phyloP scores from a whole-genome alignment of 2,329 filamentous ascomycete genomes.

The Botryosphaeria dothidea region DNA sequence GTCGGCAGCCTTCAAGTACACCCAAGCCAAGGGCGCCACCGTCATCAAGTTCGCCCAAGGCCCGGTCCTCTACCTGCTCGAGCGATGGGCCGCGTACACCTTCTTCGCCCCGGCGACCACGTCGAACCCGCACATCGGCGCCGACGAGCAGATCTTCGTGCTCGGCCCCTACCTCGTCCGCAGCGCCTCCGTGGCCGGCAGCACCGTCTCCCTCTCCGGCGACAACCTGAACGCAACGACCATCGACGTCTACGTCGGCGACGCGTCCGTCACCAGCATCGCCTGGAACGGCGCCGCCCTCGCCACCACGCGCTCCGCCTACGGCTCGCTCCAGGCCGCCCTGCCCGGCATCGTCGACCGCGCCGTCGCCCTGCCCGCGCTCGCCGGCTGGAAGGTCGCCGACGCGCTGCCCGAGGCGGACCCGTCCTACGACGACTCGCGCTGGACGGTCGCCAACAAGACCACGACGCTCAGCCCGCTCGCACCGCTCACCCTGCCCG shows the following conservation, averaged over 20 bases:
- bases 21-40: constrained; percentile 32
- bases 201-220: constrained; percentile 36
- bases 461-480: constrained; percentile 32
- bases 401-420: constrained; percentile 53
- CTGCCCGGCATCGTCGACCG: background rate
- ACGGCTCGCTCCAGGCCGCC: constrained; percentile 30
- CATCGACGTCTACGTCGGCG: constrained; percentile 39
- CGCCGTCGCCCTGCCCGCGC: constrained; percentile 35
- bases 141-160: constrained; percentile 41
- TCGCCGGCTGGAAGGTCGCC: constrained; percentile 49
- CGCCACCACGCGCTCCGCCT: constrained; percentile 31
- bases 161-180: constrained; percentile 45
- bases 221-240: constrained; percentile 36
- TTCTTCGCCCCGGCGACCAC: constrained; percentile 43
- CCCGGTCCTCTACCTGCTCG: constrained; percentile 36
- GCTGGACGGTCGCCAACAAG: constrained; percentile 46
- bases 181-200: constrained; percentile 24
- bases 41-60: constrained; percentile 40
- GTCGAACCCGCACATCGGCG: constrained; percentile 37
- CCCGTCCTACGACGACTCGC: constrained; percentile 45
- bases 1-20: constrained; percentile 30
- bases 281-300: constrained; percentile 41
- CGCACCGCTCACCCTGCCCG: constrained; percentile 39
- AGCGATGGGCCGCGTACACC: constrained; percentile 39
- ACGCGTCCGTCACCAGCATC: constrained; percentile 28